Base-by-base conservation (phyloP, 306 rosid species). In the Vicia faba region DNA sequence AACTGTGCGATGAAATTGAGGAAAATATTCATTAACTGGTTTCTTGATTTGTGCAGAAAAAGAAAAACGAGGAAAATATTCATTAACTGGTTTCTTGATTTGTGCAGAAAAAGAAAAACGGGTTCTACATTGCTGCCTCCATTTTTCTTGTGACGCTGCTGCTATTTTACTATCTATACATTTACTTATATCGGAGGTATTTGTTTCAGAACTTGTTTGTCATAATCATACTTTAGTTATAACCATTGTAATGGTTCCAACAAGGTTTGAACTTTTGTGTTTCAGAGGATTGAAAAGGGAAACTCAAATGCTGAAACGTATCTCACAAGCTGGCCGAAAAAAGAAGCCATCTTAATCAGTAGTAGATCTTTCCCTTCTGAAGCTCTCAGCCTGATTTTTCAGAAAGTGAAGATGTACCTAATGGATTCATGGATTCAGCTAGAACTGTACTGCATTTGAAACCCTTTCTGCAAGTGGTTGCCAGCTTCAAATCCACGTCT, bases 181-280 rank as follows among this genome's bases (percentile, higher is more conserved):
- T 89, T 26, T 89, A 81, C 75, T 55, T 89, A 69, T 85, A 82
- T 67, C 86, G 26, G 55, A 86, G 96, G 96, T 89, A 84, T 79
- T 31, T 66, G 29, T 18, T 61, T 69, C 36, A 12, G 1, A 71
- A 44, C 53, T 54, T 60, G 23, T 66, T 23, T 45, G 28, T 46
- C 44, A 58, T 23, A 33, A 55, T 46, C 72, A 61, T 66, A 26
- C 19, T 68, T 51, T 50, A 8, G 5, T 19, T 43, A 60, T 54
- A 28, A 59, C 15, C 49, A 46, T 82, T 71, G 7, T n/a, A n/a
- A 35, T 36, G 29, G 33, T n/a, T 63, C 40, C 63, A 65, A 46
- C 40, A 51, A 43, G 51, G 50, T 74, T 58, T 70, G 16, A 13
- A 45, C 50, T 8, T 64, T 62, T 69, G n/a, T 66, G 43, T 73